Evolutionary conservation across 495 filamentous ascomycete species (phyloP).

Genomic region (Lasiosphaeria hispida): DNA sequence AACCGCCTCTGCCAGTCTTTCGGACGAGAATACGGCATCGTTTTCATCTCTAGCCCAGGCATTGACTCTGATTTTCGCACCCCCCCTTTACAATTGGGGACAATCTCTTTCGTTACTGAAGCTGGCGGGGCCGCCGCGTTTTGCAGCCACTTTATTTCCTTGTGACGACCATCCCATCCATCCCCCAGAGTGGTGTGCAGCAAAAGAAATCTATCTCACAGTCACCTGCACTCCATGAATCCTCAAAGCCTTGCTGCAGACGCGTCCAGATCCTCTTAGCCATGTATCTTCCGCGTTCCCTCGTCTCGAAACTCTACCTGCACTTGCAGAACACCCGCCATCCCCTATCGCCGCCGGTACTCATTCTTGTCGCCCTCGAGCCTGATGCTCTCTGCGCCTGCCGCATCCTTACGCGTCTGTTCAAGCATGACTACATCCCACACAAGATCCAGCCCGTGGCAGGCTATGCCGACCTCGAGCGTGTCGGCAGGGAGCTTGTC

Average conservation of each 20-base stretch:
- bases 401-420: constrained; percentile 82
- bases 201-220: too few relatives aligned
- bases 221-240: constrained; percentile 8
- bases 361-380: constrained; percentile 92
- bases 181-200: too few relatives aligned
- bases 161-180: too few relatives aligned
- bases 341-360: constrained; percentile 79
- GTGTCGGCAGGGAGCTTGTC: constrained; percentile 71
- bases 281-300: constrained; percentile 93
- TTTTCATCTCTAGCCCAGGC: neutral
- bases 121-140: too few relatives aligned
- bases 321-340: constrained; percentile 80
- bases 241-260: neutral
- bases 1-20: neutral
- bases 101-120: neutral
- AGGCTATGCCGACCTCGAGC: constrained; percentile 86
- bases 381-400: constrained; percentile 94
- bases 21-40: neutral
- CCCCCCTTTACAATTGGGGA: neutral
- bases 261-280: constrained; percentile 17
- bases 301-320: constrained; percentile 85
- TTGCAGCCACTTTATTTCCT: too few relatives aligned
- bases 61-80: neutral
- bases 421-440: constrained; percentile 96
- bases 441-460: constrained; percentile 95